phyloP scores from a whole-genome alignment of 768 basidiomycete species.

The Peribolospora baueri region DNA sequence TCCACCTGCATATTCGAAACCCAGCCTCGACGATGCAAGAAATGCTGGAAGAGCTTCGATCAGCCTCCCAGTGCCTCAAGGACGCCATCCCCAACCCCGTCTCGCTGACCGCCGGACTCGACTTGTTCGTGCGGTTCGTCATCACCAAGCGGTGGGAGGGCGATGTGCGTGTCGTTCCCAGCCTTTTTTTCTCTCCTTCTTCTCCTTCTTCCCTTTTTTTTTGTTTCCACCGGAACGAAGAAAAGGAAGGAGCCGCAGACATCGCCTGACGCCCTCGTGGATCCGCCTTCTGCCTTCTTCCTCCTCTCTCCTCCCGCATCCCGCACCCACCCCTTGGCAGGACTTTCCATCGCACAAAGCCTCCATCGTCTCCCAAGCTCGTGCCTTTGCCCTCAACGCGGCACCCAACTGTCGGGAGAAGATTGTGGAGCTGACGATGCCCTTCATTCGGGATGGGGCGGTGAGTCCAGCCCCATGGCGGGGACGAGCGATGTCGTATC shows the following conservation, averaged over 20 bases:
- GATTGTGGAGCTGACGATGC: conserved; percentile 67
- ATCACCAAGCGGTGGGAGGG: conserved; percentile 62
- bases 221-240: too few relatives aligned
- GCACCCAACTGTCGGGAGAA: conserved; percentile 54
- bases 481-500: neutral
- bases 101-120: conserved; percentile 65
- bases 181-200: too few relatives aligned
- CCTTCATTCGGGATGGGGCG: conserved; percentile 85
- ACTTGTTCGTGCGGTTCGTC: conserved; percentile 72
- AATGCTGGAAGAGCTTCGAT: conserved; percentile 57
- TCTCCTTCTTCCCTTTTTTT: too few relatives aligned
- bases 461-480: conserved; percentile 17
- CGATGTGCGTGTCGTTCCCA: conserved; percentile 28
- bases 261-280: too few relatives aligned
- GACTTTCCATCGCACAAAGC: conserved; percentile 63
- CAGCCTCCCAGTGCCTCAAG: conserved; percentile 42
- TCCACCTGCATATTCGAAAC: neutral
- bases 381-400: conserved; percentile 45
- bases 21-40: conserved; percentile 81
- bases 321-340: conserved; percentile 22
- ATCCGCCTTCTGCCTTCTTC: too few relatives aligned
- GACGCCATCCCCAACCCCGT: conserved; percentile 47
- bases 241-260: too few relatives aligned
- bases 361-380: conserved; percentile 57
- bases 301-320: too few relatives aligned